These are phyloP conservation scores for Colletotrichum lentis DNA, from an alignment of 2,329 filamentous ascomycete genomes.

Conservation along the genomic window DNA sequence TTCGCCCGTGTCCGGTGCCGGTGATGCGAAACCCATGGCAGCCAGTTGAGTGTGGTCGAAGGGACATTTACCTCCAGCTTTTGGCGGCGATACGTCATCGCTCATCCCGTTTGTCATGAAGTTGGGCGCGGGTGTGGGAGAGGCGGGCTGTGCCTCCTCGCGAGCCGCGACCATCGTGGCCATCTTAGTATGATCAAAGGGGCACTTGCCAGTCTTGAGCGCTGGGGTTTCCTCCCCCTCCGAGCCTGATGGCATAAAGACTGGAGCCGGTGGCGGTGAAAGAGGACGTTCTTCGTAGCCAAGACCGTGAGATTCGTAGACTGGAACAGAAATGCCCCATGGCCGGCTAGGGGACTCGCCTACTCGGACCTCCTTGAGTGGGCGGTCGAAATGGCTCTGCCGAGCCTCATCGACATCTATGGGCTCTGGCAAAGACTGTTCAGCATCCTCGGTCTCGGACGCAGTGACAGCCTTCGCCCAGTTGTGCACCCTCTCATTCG, in stretches of 20 bases:
- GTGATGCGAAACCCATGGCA: conserved; percentile 44
- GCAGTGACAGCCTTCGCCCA: conserved; percentile 83
- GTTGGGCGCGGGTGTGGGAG: conserved; percentile 66
- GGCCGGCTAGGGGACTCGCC: conserved; percentile 92
- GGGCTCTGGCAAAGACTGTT: conserved; percentile 36
- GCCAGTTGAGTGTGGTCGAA: conserved; percentile 62
- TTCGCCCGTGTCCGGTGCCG: conserved; percentile 31
- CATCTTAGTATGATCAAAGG: conserved; percentile 63
- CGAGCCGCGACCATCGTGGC: conserved; percentile 44
- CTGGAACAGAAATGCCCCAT: conserved; percentile 88
- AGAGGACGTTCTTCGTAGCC: conserved; percentile 54
- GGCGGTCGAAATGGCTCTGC: conserved; percentile 80
- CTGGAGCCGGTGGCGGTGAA: conserved; percentile 67
- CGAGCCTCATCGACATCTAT: conserved; percentile 63
- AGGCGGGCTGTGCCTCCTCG: conserved; percentile 50
- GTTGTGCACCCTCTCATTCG: conserved; percentile 78
- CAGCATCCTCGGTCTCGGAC: conserved; percentile 52
- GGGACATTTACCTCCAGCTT: conserved; percentile 61
- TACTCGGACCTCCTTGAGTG: conserved; percentile 87
- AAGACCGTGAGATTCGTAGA: conserved; percentile 55
- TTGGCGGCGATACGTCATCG: conserved; percentile 40
- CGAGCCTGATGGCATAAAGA: conserved; percentile 56
- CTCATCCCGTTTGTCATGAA: conserved; percentile 54
- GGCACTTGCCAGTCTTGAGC: conserved; percentile 60
- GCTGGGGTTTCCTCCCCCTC: conserved; percentile 37